Evolutionary conservation across 2,329 filamentous ascomycete genomes (phyloP).

Genomic region (Ascochyta fabae): DNA sequence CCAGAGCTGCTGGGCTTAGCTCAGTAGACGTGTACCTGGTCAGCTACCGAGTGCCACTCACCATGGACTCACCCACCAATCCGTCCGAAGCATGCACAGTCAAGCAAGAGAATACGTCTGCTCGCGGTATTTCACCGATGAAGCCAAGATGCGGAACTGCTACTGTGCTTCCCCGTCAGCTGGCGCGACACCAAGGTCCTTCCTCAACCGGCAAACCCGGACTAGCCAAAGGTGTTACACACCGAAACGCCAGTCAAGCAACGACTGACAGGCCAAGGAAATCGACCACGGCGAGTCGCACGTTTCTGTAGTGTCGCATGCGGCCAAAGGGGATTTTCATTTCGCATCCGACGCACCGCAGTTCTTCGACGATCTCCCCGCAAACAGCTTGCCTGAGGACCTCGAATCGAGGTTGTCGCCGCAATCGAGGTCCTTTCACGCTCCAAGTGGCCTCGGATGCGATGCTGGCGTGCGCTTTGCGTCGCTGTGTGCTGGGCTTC

Average conservation of each 20-base stretch:
- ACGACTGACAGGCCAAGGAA: constrained; percentile 6
- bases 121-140: background rate
- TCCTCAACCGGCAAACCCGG: constrained; percentile 10
- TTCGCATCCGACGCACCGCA: constrained; percentile 5
- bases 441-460: background rate
- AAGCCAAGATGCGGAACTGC: constrained; percentile 2
- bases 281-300: background rate
- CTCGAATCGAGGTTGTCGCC: constrained; percentile 1
- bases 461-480: background rate
- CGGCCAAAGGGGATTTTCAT: background rate
- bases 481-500: background rate
- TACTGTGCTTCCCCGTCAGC: constrained; percentile 12
- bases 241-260: constrained; percentile 14
- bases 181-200: constrained; percentile 6
- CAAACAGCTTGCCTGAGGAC: background rate
- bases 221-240: constrained; percentile 9
- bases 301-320: background rate
- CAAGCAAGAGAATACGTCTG: constrained; percentile 1
- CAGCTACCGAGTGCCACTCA: background rate
- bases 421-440: background rate
- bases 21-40: background rate
- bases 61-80: background rate
- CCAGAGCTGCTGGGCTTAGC: background rate
- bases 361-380: constrained; percentile 2
- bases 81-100: background rate